Conservation (phyloP, 306 rosid species). For the Hylodesmum podocarpum region DNA sequence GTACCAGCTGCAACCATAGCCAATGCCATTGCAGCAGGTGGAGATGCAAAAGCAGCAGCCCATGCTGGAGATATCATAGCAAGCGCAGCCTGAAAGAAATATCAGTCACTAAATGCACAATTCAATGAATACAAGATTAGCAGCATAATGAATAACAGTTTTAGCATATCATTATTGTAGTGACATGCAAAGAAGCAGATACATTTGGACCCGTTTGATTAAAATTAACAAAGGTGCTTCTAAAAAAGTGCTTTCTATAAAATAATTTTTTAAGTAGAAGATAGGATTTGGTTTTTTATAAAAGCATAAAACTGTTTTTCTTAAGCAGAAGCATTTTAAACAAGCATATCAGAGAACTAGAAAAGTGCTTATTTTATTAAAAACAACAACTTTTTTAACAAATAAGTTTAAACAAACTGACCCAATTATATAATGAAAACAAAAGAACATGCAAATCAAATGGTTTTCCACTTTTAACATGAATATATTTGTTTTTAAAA, state of each 20-base stretch:
- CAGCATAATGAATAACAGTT: slow-evolving; percentile 1
- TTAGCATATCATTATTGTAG: background rate
- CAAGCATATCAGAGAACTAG: too few species aligned
- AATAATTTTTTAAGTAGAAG: too few species aligned
- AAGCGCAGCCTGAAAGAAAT: slow-evolving; percentile 82
- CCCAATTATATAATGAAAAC: background rate
- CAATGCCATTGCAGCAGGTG: slow-evolving; percentile 99
- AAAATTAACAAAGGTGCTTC: too few species aligned
- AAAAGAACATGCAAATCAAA: background rate
- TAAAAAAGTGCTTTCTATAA: too few species aligned
- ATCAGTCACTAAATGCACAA: slow-evolving; percentile 14
- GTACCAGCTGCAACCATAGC: slow-evolving; percentile 99
- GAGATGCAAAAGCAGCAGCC: slow-evolving; percentile 99
- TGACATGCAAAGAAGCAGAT: background rate
- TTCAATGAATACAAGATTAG: background rate
- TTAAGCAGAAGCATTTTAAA: too few species aligned
- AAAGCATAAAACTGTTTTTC: too few species aligned
- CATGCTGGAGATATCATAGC: slow-evolving; percentile 95
- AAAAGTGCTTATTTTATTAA: too few species aligned
- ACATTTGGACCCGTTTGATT: too few species aligned
- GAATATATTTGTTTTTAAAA: background rate
- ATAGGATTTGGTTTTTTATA: too few species aligned
- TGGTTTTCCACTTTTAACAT: background rate
- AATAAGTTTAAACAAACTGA: too few species aligned
- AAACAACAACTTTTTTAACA: too few species aligned